Evolutionary conservation across 495 filamentous ascomycete genomes (phyloP), one percentile per base, ranked within the genome.

Genomic region (Amphirosellinia nigrospora): DNA sequence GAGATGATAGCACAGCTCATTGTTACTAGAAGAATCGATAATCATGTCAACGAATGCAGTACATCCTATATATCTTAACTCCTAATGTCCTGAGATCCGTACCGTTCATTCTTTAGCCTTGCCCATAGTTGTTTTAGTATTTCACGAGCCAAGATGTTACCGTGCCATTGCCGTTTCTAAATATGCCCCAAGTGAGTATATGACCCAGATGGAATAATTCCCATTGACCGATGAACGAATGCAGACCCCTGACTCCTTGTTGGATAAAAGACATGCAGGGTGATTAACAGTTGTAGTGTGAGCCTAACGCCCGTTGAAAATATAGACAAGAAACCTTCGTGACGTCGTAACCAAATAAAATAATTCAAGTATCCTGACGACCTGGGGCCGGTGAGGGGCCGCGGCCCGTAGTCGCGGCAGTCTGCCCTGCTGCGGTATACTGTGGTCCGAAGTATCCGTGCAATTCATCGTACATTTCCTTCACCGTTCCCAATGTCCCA

Each of bases 361-460:
- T 1, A 23, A 13, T 43, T 53, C 34, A 52, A 5, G 43, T 6
- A 36, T 62, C 21, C 45, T 28, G 32, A 19, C 9, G n/a, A 34
- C 28, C 10, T 3, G 34, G 10, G 13, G 19, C n/a, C 28, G 67
- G 8, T 41, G 38, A 58, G 16, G 41, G 9, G 5, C 56, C 32
- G 15, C 34, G 41, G 26, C 71, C 52, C 46, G 77, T 15, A 43
- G 72, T 74, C 16, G 78, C 73, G 5, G 70, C 72, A 36, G 80
- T 81, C 72, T 82, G 78, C 0, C 80, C 80, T 23, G 68, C 71
- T 48, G 72, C 71, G 8, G 64, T 61, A 39, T 79, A 69, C 2
- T 48, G 13, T 30, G 78, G 72, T 3, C 79, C 80, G 68, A 78
- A 82, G 39, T 74, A 75, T 7, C 79, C 80, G 69, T 80, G 79